Evolutionary conservation across 331 rosid genomes (phyloP).

Genomic region (Quercus tomentella): DNA sequence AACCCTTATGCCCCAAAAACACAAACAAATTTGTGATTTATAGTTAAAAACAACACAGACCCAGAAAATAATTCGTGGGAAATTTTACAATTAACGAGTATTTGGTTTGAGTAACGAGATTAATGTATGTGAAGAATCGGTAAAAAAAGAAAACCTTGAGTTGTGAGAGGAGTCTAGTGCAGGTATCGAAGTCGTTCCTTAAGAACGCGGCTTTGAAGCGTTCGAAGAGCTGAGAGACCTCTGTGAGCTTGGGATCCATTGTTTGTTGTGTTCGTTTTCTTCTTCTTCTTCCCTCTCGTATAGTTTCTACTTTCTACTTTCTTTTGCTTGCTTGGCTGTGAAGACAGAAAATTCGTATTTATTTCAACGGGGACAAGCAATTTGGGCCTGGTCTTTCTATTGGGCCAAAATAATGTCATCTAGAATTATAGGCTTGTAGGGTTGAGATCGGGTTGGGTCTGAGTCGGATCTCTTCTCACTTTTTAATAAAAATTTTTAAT

Average conservation of each 20-base stretch:
- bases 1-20: background rate
- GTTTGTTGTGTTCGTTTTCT: background rate
- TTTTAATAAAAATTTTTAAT: too few relatives aligned
- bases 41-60: background rate
- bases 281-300: background rate
- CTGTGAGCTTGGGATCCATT: constrained; percentile 81
- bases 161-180: constrained; percentile 52
- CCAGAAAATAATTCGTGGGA: background rate
- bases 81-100: background rate
- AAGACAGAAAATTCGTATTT: background rate
- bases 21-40: background rate
- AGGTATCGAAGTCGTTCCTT: constrained; percentile 51
- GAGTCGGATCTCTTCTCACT: too few relatives aligned
- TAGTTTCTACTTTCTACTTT: background rate
- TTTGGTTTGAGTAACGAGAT: background rate
- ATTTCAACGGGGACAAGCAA: background rate
- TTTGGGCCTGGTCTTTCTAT: background rate
- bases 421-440: too few relatives aligned
- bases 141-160: constrained; percentile 53
- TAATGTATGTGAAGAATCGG: too few relatives aligned
- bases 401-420: too few relatives aligned
- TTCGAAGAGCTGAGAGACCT: constrained; percentile 69
- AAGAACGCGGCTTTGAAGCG: constrained; percentile 73
- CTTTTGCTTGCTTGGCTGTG: background rate
- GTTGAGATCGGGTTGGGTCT: too few relatives aligned